phyloP scores from a whole-genome alignment of 106 monocot genomes.

The Dioscorea alata region DNA sequence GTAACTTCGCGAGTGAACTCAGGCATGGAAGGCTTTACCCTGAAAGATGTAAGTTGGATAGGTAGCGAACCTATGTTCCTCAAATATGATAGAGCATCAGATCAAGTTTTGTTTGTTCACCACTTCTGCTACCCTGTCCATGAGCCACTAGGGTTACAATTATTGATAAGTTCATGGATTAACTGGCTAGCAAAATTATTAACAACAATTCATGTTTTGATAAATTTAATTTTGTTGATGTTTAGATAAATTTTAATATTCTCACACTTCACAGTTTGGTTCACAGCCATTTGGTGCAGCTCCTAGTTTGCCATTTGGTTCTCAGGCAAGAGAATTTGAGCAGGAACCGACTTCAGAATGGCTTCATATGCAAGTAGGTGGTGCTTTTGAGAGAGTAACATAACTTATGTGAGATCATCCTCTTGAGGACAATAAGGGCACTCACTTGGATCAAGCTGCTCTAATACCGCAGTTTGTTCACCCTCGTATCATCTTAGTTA shows the following conservation, averaged over 20 bases:
- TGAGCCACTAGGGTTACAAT: no score
- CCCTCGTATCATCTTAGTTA: not conserved
- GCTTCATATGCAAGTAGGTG: slow-evolving; percentile 72
- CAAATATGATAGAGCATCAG: no score
- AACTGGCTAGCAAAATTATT: no score
- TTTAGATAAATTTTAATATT: not conserved
- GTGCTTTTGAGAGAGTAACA: slow-evolving; percentile 57
- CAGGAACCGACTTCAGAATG: slow-evolving; percentile 48
- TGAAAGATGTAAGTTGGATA: slow-evolving; percentile 71
- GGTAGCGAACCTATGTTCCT: no score
- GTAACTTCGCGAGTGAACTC: slow-evolving; percentile 62
- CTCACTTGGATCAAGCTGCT: not conserved
- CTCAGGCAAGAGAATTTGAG: slow-evolving; percentile 31
- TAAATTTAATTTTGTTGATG: no score
- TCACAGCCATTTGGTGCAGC: slow-evolving; percentile 36
- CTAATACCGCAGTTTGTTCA: not conserved
- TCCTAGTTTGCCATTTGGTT: slow-evolving; percentile 37
- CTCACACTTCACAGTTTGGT: slow-evolving; percentile 48
- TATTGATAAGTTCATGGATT: no score
- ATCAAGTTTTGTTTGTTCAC: no score
- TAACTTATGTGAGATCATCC: not conserved
- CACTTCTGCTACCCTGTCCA: no score
- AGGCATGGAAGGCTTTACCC: slow-evolving; percentile 58
- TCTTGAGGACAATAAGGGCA: not conserved
- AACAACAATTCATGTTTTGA: no score